Evolutionary conservation across 164 flowering plant genomes (phyloP).

Genomic region (Protea cynaroides): DNA sequence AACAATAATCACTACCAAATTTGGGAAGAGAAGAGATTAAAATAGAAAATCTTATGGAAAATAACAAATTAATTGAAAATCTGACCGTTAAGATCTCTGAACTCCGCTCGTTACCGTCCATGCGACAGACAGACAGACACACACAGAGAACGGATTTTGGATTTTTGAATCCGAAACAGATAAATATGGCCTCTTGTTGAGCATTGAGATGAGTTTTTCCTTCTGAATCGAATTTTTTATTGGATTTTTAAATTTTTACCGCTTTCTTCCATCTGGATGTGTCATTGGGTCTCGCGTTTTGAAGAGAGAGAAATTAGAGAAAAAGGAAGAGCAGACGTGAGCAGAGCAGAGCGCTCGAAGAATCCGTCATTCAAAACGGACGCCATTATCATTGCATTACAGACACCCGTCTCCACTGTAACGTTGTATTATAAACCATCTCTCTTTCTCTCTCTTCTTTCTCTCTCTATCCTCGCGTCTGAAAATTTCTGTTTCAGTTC

Average conservation of each 20-base stretch:
- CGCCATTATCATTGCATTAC: neutral
- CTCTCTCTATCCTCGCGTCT: neutral
- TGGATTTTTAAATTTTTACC: neutral
- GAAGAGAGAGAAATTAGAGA: slow-evolving; percentile 4
- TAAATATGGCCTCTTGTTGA: neutral
- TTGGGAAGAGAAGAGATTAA: neutral
- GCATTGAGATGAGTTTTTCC: neutral
- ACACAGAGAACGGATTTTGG: neutral
- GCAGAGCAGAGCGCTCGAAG: slow-evolving; percentile 17
- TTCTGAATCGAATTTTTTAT: neutral
- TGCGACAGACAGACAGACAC: slow-evolving; percentile 3
- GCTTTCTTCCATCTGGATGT: neutral
- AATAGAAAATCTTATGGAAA: neutral
- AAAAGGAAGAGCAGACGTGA: neutral
- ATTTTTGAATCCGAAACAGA: neutral
- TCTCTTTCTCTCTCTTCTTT: neutral
- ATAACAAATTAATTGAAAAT: slow-evolving; percentile 7
- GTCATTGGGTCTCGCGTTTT: slow-evolving; percentile 6
- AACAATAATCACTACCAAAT: neutral
- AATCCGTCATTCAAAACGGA: slow-evolving; percentile 26
- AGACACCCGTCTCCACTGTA: too few relatives aligned
- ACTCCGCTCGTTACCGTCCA: slow-evolving; percentile 17
- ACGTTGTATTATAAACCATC: too few relatives aligned
- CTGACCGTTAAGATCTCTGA: slow-evolving; percentile 27
- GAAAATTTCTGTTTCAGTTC: neutral